phyloP scores from a whole-genome alignment of 1,139 yeast genomes.

The Casaregolazyma lundiana region DNA sequence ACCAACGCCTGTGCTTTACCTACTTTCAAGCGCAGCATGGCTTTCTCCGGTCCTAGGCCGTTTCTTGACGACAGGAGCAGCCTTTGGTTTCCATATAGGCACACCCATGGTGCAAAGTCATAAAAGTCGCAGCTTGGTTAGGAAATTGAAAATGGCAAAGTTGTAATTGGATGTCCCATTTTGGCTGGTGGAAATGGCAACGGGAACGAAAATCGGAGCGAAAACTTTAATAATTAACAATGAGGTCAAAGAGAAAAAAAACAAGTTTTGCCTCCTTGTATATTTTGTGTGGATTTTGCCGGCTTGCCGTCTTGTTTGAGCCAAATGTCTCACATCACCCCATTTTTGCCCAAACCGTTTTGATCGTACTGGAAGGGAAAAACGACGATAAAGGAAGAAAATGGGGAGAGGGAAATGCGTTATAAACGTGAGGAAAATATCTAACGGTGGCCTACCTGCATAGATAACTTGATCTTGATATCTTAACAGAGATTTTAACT shows the following conservation, averaged over 20 bases:
- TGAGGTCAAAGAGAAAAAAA: too few species aligned
- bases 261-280: neutral
- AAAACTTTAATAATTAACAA: too few species aligned
- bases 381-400: too few species aligned
- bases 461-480: too few species aligned
- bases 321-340: too few species aligned
- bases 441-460: too few species aligned
- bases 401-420: too few species aligned
- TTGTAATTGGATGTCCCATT: conserved; percentile 1
- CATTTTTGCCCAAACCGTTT: neutral
- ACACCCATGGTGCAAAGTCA: conserved; percentile 20
- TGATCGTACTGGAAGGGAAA: neutral
- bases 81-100: conserved; percentile 23
- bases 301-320: too few species aligned
- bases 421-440: too few species aligned
- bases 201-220: too few species aligned
- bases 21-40: conserved; percentile 1
- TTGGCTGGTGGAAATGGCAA: neutral
- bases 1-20: too few species aligned
- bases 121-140: neutral
- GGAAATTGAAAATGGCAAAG: neutral
- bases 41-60: conserved; percentile 3
- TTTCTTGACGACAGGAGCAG: conserved; percentile 13
- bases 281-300: neutral
- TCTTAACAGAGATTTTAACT: too few species aligned